Conservation (phyloP, 495 filamentous ascomycete genomes). For the Tetracladium setigerum region DNA sequence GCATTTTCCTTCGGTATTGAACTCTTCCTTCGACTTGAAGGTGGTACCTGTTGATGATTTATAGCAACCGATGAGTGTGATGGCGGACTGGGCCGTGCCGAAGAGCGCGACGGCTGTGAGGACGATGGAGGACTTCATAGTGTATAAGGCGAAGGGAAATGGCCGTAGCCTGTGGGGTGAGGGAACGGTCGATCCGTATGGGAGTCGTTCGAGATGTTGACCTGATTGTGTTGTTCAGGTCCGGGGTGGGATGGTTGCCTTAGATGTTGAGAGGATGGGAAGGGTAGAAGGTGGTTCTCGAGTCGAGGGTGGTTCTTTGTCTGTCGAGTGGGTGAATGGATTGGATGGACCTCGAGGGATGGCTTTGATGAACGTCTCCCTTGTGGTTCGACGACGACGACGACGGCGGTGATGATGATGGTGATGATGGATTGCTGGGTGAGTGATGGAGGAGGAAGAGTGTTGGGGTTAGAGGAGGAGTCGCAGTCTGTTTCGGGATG, state of each 20-base stretch:
- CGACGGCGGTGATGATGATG: too few species aligned
- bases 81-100: conserved; percentile 1
- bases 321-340: conserved; percentile 7
- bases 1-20: conserved; percentile 34
- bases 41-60: conserved; percentile 23
- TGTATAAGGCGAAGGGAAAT: conserved; percentile 1
- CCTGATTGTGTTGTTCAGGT: neutral
- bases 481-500: neutral
- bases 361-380: neutral
- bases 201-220: conserved; percentile 2
- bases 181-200: conserved; percentile 4
- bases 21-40: conserved; percentile 25
- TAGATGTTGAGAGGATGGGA: neutral
- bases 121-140: conserved; percentile 17
- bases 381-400: too few species aligned
- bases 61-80: conserved; percentile 35
- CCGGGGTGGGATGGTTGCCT: neutral
- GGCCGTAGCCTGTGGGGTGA: conserved; percentile 12
- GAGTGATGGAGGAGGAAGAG: too few species aligned
- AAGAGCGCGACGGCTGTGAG: conserved; percentile 3
- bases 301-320: neutral
- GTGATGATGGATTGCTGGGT: too few species aligned
- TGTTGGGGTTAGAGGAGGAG: neutral
- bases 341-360: neutral
- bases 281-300: neutral